These are phyloP conservation scores for Pontederia crassipes DNA, from an alignment of 176 grass and related monocot species.

Conservation along the genomic window DNA sequence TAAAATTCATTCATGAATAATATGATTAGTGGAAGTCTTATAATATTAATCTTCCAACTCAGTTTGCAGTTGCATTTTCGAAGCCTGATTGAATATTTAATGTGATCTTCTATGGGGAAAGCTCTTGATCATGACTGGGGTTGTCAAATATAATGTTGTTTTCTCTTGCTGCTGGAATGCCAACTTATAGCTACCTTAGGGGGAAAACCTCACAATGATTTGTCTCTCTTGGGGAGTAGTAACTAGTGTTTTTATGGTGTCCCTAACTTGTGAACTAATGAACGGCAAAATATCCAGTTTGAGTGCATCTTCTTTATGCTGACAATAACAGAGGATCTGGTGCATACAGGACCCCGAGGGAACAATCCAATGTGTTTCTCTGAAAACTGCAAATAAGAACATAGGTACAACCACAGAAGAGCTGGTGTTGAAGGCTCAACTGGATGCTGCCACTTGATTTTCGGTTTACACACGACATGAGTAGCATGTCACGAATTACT, in stretches of 20 bases:
- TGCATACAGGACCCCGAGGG: slow-evolving; percentile 51
- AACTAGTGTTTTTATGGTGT: background rate
- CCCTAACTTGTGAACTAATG: background rate
- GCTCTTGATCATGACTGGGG: too few species aligned
- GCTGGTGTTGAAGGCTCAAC: slow-evolving; percentile 54
- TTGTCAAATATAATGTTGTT: too few species aligned
- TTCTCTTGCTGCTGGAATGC: too few species aligned
- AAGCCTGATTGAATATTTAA: too few species aligned
- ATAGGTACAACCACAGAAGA: slow-evolving; percentile 84
- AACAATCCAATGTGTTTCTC: slow-evolving; percentile 41
- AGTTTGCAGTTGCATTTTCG: too few species aligned
- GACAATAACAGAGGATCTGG: background rate
- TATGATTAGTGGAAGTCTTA: too few species aligned
- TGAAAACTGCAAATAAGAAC: slow-evolving; percentile 75
- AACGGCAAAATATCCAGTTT: background rate
- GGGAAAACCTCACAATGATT: too few species aligned
- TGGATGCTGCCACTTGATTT: too few species aligned
- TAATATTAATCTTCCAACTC: too few species aligned
- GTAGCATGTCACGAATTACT: too few species aligned
- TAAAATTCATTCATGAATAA: too few species aligned
- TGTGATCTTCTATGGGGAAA: background rate
- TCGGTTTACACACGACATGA: too few species aligned
- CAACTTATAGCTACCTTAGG: background rate
- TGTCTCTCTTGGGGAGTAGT: background rate
- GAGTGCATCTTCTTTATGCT: background rate